These are phyloP conservation scores for Phytophthora pisi DNA, from an alignment of 352 stramenopile genomes.

Conservation along the genomic window DNA sequence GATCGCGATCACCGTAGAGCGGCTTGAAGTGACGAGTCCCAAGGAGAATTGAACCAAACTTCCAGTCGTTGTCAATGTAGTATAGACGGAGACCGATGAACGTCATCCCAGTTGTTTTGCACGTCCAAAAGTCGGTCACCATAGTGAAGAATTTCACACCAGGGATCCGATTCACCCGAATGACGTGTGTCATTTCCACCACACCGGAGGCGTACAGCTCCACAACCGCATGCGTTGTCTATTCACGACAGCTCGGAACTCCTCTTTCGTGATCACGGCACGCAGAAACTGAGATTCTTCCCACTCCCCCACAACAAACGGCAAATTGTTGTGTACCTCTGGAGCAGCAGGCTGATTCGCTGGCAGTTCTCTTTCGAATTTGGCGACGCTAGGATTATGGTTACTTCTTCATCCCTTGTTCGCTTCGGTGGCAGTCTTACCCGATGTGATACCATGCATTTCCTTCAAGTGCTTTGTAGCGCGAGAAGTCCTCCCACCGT, in stretches of 20 bases:
- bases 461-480: neutral
- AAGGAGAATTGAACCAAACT: no score
- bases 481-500: neutral
- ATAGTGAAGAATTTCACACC: no score
- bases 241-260: neutral
- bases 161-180: no score
- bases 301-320: neutral
- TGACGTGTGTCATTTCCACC: no score
- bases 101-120: no score
- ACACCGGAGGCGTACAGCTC: no score
- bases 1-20: neutral
- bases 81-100: no score
- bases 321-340: neutral
- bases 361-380: neutral
- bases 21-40: constrained; percentile 7
- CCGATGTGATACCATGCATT: neutral
- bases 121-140: no score
- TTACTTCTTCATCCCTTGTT: neutral
- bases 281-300: neutral
- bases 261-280: neutral
- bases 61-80: no score
- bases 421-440: neutral
- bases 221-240: no score
- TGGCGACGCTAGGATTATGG: neutral
- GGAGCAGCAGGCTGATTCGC: neutral